These are phyloP conservation scores for Tirmania nivea DNA, from an alignment of 495 filamentous ascomycete genomes.

Conservation along the genomic window DNA sequence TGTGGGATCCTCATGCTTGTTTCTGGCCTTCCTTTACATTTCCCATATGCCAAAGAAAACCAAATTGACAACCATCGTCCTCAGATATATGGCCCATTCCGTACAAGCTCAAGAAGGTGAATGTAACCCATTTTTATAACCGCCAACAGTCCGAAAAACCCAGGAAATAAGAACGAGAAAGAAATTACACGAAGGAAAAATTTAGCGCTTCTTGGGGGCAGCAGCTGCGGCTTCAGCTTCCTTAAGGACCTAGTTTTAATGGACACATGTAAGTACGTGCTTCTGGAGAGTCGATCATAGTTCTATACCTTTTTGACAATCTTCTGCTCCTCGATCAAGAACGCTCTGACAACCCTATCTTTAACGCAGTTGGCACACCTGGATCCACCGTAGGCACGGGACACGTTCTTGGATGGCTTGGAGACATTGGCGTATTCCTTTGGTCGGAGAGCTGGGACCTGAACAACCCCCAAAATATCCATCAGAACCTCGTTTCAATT, in stretches of 20 bases:
- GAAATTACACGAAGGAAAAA: slow-evolving; percentile 3
- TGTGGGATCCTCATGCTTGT: slow-evolving; percentile 4
- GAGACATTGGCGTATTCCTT: slow-evolving; percentile 92
- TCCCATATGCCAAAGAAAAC: slow-evolving; percentile 1
- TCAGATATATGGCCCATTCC: not conserved
- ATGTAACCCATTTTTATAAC: not conserved
- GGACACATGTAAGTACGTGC: not conserved
- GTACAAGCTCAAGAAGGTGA: not conserved
- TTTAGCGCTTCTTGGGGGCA: slow-evolving; percentile 43
- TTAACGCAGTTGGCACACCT: slow-evolving; percentile 97
- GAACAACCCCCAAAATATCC: no score
- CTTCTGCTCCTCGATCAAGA: slow-evolving; percentile 99
- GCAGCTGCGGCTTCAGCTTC: slow-evolving; percentile 25
- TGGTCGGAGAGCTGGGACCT: slow-evolving; percentile 92
- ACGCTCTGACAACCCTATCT: slow-evolving; percentile 88
- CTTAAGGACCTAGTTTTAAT: slow-evolving; percentile 30
- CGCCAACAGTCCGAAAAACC: slow-evolving; percentile 7
- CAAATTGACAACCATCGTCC: not conserved
- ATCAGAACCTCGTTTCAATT: no score
- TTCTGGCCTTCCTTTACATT: slow-evolving; percentile 9
- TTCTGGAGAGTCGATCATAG: not conserved
- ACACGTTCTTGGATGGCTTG: slow-evolving; percentile 95
- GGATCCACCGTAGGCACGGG: slow-evolving; percentile 92
- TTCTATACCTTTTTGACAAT: slow-evolving; percentile 90
- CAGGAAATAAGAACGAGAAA: slow-evolving; percentile 9